phyloP scores from a whole-genome alignment of 2,329 filamentous ascomycete species.

The Bipolaris sorokiniana region DNA sequence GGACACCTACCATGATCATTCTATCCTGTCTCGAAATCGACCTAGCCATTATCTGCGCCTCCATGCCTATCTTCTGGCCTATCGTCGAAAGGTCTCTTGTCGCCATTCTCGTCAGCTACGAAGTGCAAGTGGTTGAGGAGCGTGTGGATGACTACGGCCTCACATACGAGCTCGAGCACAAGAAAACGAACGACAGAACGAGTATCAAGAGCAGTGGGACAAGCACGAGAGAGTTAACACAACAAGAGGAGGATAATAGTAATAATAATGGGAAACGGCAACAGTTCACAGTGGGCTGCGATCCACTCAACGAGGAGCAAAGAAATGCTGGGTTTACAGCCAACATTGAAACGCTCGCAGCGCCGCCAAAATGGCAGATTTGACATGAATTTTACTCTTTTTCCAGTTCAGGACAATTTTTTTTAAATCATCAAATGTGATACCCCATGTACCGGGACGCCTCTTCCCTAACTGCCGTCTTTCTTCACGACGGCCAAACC shows the following conservation, averaged over 20 bases:
- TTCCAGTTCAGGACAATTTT: background rate
- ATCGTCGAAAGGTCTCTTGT: slow-evolving; percentile 34
- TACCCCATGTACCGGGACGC: background rate
- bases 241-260: slow-evolving; percentile 15
- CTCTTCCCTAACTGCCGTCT: background rate
- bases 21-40: slow-evolving; percentile 44
- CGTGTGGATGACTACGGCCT: slow-evolving; percentile 30
- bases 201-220: slow-evolving; percentile 37
- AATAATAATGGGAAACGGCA: slow-evolving; percentile 18
- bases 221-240: slow-evolving; percentile 30
- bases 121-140: slow-evolving; percentile 43
- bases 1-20: slow-evolving; percentile 33
- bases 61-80: slow-evolving; percentile 48
- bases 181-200: slow-evolving; percentile 11
- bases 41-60: slow-evolving; percentile 44
- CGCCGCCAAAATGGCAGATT: slow-evolving; percentile 34
- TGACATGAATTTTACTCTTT: slow-evolving; percentile 11
- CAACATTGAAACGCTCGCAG: slow-evolving; percentile 25
- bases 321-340: slow-evolving; percentile 24
- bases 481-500: no score
- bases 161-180: slow-evolving; percentile 38
- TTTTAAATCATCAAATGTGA: background rate
- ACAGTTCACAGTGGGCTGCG: slow-evolving; percentile 33
- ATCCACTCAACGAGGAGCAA: slow-evolving; percentile 30
- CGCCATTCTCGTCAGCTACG: slow-evolving; percentile 43